Percentiles rank a stretch among this genome's conserved stretches.
These are phyloP conservation scores for Erodium texanum DNA, from an alignment of 441 rosid species.

Conservation along the genomic window DNA sequence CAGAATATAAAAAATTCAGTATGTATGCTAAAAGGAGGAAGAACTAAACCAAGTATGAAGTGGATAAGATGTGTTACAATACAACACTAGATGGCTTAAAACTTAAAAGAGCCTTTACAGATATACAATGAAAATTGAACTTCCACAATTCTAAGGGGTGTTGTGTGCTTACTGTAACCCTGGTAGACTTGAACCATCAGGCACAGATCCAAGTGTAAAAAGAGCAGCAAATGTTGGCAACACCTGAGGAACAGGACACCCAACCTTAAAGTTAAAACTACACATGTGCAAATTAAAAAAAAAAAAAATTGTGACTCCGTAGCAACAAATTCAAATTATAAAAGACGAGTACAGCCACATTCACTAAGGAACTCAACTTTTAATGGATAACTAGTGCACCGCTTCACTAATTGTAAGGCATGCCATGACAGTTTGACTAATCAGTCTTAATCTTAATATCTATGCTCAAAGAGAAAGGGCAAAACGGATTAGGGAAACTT, in stretches of 20 bases:
- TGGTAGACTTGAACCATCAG: constrained; percentile 33
- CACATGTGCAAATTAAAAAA: background rate
- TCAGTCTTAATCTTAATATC: background rate
- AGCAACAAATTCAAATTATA: no score
- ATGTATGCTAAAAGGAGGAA: background rate
- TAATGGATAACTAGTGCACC: background rate
- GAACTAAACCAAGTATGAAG: background rate
- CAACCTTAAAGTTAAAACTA: background rate
- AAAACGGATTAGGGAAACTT: background rate
- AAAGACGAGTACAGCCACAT: no score
- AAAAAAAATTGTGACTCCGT: no score
- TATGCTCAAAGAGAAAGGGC: background rate
- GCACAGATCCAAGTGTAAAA: constrained; percentile 29
- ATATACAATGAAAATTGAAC: background rate
- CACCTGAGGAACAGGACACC: constrained; percentile 36
- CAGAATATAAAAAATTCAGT: background rate
- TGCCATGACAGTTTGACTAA: background rate
- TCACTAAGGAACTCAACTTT: background rate
- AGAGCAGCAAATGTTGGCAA: constrained; percentile 83
- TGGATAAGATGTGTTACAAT: background rate
- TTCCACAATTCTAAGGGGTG: background rate
- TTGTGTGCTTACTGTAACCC: constrained; percentile 51
- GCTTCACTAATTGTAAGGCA: background rate
- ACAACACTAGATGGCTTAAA: background rate
- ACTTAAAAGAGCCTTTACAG: background rate